Evolutionary conservation across 1,284 basidiomycete genomes (phyloP).

Genomic region (Heterobasidion irregulare): DNA sequence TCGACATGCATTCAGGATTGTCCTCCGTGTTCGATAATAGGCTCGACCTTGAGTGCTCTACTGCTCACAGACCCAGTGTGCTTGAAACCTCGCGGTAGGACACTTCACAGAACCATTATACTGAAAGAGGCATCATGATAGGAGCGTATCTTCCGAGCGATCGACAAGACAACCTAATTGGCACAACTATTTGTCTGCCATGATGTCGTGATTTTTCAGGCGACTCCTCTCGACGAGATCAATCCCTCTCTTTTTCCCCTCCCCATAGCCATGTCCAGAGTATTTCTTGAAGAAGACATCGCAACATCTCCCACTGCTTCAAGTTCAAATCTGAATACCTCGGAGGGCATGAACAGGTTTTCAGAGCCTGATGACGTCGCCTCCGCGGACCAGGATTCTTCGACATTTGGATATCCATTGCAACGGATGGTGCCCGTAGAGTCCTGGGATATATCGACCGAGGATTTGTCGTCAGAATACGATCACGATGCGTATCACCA

Average conservation of each 20-base stretch:
- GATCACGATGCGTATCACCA: too few relatives aligned
- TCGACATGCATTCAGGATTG: not conserved
- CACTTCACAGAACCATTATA: not conserved
- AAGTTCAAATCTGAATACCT: not conserved
- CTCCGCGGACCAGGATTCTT: not conserved
- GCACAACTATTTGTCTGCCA: not conserved
- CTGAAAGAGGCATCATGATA: not conserved
- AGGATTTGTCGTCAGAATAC: not conserved
- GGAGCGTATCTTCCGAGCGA: not conserved
- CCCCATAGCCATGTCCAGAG: too few relatives aligned
- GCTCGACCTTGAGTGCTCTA: too few relatives aligned
- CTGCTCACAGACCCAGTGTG: too few relatives aligned
- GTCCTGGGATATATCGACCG: not conserved
- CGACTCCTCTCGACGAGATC: too few relatives aligned
- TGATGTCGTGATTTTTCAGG: too few relatives aligned
- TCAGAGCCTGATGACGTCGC: conserved; percentile 1
- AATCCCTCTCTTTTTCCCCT: too few relatives aligned
- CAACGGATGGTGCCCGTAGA: conserved; percentile 10
- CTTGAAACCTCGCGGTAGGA: too few relatives aligned
- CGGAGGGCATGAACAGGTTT: not conserved
- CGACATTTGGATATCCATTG: conserved; percentile 8
- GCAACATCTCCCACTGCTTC: too few relatives aligned
- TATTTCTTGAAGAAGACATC: too few relatives aligned
- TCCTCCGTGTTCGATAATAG: too few relatives aligned
- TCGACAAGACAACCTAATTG: too few relatives aligned